phyloP scores from a whole-genome alignment of 1,139 yeast species.

The Entelexis paramagnoliae region DNA sequence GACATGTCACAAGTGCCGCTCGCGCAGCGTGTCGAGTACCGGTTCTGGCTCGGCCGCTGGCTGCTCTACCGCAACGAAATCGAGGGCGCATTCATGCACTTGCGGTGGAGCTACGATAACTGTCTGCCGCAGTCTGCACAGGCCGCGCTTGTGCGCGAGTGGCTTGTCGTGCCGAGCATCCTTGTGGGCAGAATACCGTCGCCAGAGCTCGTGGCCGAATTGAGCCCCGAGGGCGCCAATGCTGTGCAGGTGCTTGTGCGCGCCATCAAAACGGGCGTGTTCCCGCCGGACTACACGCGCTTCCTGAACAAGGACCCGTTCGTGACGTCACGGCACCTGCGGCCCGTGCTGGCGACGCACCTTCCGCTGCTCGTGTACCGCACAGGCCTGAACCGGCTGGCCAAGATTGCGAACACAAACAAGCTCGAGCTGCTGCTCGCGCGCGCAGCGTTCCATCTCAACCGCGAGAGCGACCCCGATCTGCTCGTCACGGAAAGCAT shows the following conservation, averaged over 20 bases:
- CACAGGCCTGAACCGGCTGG: slow-evolving; percentile 26
- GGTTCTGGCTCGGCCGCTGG: slow-evolving; percentile 59
- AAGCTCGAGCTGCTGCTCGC: slow-evolving; percentile 14
- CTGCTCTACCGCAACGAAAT: slow-evolving; percentile 53
- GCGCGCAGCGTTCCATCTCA: slow-evolving; percentile 22
- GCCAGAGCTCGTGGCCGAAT: slow-evolving; percentile 24
- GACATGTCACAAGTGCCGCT: slow-evolving; percentile 39
- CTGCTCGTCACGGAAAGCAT: slow-evolving; percentile 30
- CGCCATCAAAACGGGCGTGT: slow-evolving; percentile 25
- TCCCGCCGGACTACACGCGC: slow-evolving; percentile 1
- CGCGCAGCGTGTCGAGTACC: slow-evolving; percentile 51
- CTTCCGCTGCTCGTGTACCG: slow-evolving; percentile 29
- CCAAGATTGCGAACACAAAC: slow-evolving; percentile 2
- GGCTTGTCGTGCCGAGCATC: slow-evolving; percentile 44
- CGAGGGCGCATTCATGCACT: slow-evolving; percentile 46
- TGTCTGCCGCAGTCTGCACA: slow-evolving; percentile 35
- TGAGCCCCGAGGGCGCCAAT: slow-evolving; percentile 10
- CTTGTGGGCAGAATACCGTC: slow-evolving; percentile 33
- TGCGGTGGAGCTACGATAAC: slow-evolving; percentile 50
- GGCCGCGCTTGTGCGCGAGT: slow-evolving; percentile 38
- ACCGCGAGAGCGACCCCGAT: slow-evolving; percentile 15
- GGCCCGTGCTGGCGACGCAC: slow-evolving; percentile 26
- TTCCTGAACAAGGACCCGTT: slow-evolving; percentile 26
- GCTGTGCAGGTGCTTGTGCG: slow-evolving; percentile 16
- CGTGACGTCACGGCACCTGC: slow-evolving; percentile 28